These are phyloP conservation scores for Achlya hypogyna DNA, from an alignment of 352 stramenopile species.

Conservation along the genomic window DNA sequence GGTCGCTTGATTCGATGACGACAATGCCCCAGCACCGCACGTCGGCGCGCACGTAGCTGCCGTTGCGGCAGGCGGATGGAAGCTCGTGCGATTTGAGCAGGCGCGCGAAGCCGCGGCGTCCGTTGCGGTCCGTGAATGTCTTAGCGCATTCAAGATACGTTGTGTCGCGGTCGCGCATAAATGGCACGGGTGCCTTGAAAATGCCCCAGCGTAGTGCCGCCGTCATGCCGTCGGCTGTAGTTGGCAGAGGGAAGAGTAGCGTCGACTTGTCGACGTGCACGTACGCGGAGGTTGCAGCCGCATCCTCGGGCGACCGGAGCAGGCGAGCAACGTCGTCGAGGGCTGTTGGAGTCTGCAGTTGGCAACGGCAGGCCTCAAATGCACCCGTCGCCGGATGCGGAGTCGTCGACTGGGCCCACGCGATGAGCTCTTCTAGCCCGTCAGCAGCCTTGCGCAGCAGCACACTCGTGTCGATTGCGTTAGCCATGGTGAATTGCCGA, in stretches of 20 bases:
- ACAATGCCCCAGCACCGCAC: neutral
- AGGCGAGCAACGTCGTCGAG: neutral
- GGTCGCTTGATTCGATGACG: neutral
- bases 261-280: neutral
- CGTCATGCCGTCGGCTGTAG: neutral
- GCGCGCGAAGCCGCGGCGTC: neutral
- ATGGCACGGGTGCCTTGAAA: neutral
- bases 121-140: neutral
- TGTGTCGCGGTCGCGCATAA: neutral
- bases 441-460: neutral
- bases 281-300: neutral
- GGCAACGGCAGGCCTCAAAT: neutral
- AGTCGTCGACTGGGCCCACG: neutral
- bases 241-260: too few species aligned
- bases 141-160: neutral
- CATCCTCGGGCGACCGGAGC: neutral
- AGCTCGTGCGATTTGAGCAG: neutral
- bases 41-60: neutral
- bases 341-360: neutral
- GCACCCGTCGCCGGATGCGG: neutral
- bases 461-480: neutral
- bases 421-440: neutral
- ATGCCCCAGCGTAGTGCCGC: neutral
- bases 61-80: neutral
- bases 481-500: neutral